Percentiles rank a stretch among this genome's conserved stretches.
Evolutionary conservation across 352 stramenopile species (phyloP).

Genomic region (Globisporangium carolinianum): DNA sequence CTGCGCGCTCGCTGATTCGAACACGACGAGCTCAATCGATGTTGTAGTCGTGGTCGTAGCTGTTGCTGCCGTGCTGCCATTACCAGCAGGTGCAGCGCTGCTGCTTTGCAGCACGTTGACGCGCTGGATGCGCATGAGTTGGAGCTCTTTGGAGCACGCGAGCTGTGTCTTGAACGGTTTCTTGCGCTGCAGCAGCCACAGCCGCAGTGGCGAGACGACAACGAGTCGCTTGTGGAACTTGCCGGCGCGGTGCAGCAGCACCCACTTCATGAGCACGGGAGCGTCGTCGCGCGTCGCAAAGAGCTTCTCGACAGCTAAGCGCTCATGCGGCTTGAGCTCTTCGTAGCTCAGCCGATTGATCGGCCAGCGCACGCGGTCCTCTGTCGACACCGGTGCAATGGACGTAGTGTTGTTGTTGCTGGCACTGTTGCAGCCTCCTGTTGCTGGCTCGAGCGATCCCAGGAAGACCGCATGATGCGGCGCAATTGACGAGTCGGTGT

Average conservation of each 20-base stretch:
- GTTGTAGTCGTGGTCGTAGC: conserved; percentile 10
- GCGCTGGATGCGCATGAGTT: conserved; percentile 38
- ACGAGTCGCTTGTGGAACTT: conserved; percentile 43
- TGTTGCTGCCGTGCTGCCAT: background rate
- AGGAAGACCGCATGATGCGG: no score
- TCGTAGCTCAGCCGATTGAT: conserved; percentile 64
- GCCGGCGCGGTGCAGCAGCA: conserved; percentile 29
- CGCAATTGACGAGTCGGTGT: no score
- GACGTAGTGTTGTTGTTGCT: background rate
- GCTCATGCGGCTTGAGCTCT: conserved; percentile 36
- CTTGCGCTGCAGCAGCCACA: conserved; percentile 45
- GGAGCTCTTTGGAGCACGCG: conserved; percentile 23
- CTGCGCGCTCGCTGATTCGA: background rate
- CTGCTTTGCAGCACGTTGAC: conserved; percentile 25
- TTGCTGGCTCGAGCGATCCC: background rate
- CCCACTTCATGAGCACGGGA: conserved; percentile 56
- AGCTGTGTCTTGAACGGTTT: conserved; percentile 34
- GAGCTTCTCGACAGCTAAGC: conserved; percentile 36
- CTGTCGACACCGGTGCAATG: background rate
- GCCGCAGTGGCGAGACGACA: conserved; percentile 45
- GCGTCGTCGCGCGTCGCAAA: conserved; percentile 38
- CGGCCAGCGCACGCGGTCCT: conserved; percentile 23
- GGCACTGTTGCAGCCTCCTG: background rate
- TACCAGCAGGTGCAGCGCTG: background rate
- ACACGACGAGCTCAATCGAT: conserved; percentile 27